Conservation (phyloP, 106 monocot genomes). For the Ottelia alismoides region DNA sequence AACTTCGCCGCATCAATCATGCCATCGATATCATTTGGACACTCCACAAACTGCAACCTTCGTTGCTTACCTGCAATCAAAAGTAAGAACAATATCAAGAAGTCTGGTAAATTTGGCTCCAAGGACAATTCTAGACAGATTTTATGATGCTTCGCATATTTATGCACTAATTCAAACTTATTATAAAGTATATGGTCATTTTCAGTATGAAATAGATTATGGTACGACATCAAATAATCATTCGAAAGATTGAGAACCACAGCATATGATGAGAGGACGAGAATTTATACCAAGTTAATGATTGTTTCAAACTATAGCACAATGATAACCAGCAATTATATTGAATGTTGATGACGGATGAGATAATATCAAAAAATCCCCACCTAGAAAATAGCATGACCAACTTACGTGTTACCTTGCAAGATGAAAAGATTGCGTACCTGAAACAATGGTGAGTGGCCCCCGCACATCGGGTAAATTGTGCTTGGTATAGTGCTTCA, state of each 20-base stretch:
- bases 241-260: background rate
- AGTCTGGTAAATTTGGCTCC: too few relatives aligned
- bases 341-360: too few relatives aligned
- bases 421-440: conserved; percentile 14
- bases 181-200: background rate
- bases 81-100: too few relatives aligned
- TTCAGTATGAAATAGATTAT: background rate
- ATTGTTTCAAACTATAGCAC: too few relatives aligned
- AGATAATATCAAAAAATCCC: too few relatives aligned
- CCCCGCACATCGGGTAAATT: conserved; percentile 88
- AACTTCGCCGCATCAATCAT: conserved; percentile 99
- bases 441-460: conserved; percentile 93
- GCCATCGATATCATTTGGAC: conserved; percentile 91
- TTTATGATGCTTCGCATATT: background rate
- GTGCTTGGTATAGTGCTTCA: conserved; percentile 94
- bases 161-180: background rate
- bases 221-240: background rate
- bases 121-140: background rate
- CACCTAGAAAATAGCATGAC: too few relatives aligned
- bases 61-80: conserved; percentile 80
- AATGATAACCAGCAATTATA: too few relatives aligned
- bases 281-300: background rate
- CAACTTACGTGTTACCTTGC: background rate
- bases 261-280: background rate
- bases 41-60: conserved; percentile 87